Conservation (phyloP, 2,329 filamentous ascomycete genomes). For the Aspergillus sp. region DNA sequence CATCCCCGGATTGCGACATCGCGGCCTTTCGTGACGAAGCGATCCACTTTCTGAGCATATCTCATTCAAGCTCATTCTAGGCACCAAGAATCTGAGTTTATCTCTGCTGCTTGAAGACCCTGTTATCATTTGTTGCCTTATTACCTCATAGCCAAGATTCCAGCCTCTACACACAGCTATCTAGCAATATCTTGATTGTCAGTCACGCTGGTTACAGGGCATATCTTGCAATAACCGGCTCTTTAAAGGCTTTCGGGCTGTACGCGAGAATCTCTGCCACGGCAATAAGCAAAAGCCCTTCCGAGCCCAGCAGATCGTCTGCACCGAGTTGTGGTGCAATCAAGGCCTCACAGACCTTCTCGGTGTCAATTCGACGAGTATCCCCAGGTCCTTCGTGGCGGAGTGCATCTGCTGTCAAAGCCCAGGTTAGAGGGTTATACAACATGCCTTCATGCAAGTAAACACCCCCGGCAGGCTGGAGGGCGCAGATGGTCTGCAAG, state of each 20-base stretch:
- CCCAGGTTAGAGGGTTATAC: conserved; percentile 47
- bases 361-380: conserved; percentile 40
- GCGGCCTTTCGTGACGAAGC: conserved; percentile 1
- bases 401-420: conserved; percentile 51
- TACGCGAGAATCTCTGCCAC: background rate
- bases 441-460: conserved; percentile 54
- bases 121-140: background rate
- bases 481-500: conserved; percentile 46
- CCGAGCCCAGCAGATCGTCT: conserved; percentile 48
- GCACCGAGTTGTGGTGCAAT: conserved; percentile 29
- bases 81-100: background rate
- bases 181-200: background rate
- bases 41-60: conserved; percentile 9
- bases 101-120: background rate
- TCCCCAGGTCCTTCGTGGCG: conserved; percentile 48
- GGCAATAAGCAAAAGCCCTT: conserved; percentile 28
- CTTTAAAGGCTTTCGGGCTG: conserved; percentile 29
- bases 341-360: conserved; percentile 40
- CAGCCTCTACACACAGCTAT: background rate
- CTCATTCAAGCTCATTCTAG: conserved; percentile 3
- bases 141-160: background rate
- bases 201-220: conserved; percentile 20
- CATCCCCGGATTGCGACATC: conserved; percentile 2
- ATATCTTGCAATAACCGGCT: conserved; percentile 46
- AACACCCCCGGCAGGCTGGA: conserved; percentile 40